These are phyloP conservation scores for Didymosphaeria variabile DNA, from an alignment of 2,329 filamentous ascomycete genomes.

Conservation along the genomic window DNA sequence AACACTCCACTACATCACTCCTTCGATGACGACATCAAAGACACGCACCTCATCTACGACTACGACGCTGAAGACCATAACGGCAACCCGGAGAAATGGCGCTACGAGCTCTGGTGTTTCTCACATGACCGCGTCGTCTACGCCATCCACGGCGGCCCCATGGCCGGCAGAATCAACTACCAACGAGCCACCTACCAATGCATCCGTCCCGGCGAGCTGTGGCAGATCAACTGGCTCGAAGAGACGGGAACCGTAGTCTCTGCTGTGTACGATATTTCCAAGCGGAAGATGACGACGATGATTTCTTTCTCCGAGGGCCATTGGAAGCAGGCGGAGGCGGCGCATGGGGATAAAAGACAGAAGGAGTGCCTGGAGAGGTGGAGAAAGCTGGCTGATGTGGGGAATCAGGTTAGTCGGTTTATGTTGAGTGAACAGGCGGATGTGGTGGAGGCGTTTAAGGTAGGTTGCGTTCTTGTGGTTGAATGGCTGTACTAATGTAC, in stretches of 20 bases:
- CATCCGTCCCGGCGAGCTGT: constrained; percentile 65
- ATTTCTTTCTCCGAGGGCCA: constrained; percentile 65
- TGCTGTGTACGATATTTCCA: constrained; percentile 64
- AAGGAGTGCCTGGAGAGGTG: constrained; percentile 61
- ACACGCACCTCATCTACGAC: constrained; percentile 67
- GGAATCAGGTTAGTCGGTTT: constrained; percentile 60
- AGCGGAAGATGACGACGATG: constrained; percentile 61
- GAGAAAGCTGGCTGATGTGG: constrained; percentile 60
- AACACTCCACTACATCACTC: constrained; percentile 39
- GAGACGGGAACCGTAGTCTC: constrained; percentile 67
- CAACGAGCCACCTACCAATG: constrained; percentile 66
- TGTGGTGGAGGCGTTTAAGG: constrained; percentile 58
- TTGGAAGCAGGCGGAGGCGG: constrained; percentile 61
- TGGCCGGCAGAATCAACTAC: constrained; percentile 59
- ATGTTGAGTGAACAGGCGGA: constrained; percentile 65
- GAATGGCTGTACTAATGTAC: not conserved
- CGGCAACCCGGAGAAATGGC: constrained; percentile 66
- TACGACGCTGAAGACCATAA: constrained; percentile 60
- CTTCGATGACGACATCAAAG: constrained; percentile 62
- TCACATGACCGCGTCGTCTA: constrained; percentile 64
- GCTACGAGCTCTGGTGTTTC: constrained; percentile 70
- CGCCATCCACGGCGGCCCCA: constrained; percentile 67
- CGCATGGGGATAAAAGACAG: constrained; percentile 66
- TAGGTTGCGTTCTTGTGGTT: not conserved
- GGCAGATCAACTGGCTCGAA: constrained; percentile 69